phyloP scores from a whole-genome alignment of 2,329 filamentous ascomycete species.

The Dothidotthia symphoricarpi region DNA sequence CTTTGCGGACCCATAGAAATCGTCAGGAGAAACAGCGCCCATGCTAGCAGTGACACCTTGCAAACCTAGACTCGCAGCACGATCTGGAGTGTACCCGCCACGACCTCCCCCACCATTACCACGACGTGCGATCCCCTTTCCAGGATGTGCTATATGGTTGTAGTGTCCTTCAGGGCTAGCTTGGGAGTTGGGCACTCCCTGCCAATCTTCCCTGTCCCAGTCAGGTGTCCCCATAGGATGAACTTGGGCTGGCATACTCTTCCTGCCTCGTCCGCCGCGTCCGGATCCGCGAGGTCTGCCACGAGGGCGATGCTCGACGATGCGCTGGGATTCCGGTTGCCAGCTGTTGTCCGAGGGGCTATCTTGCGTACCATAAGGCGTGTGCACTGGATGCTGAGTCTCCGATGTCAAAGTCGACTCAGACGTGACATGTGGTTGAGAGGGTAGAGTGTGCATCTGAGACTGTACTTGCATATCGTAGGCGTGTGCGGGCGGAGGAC shows the following conservation, averaged over 20 bases:
- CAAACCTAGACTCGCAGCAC: conserved; percentile 29
- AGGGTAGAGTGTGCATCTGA: conserved; percentile 14
- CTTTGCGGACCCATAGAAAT: conserved; percentile 46
- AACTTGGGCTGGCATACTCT: conserved; percentile 35
- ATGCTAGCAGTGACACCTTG: conserved; percentile 27
- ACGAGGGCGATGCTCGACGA: conserved; percentile 33
- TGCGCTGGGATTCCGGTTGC: conserved; percentile 34
- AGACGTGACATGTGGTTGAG: conserved; percentile 31
- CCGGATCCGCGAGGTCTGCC: conserved; percentile 41
- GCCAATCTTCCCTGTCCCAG: conserved; percentile 44
- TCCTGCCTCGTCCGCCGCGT: conserved; percentile 40
- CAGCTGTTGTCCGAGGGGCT: conserved; percentile 32
- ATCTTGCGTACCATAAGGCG: conserved; percentile 32
- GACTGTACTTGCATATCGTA: conserved; percentile 24
- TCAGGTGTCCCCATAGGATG: conserved; percentile 39
- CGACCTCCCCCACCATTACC: conserved; percentile 35
- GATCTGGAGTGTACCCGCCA: conserved; percentile 24
- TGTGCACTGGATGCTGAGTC: conserved; percentile 22
- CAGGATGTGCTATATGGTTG: conserved; percentile 24
- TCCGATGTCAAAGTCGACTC: conserved; percentile 27
- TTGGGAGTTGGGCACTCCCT: conserved; percentile 35
- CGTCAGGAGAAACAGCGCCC: conserved; percentile 23
- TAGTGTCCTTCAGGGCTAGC: conserved; percentile 41
- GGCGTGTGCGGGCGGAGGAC: conserved; percentile 3
- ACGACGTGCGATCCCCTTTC: conserved; percentile 34